Evolutionary conservation across 352 stramenopile genomes (phyloP), one percentile per base, ranked within the genome.

Genomic region (Pythium aphanidermatum): DNA sequence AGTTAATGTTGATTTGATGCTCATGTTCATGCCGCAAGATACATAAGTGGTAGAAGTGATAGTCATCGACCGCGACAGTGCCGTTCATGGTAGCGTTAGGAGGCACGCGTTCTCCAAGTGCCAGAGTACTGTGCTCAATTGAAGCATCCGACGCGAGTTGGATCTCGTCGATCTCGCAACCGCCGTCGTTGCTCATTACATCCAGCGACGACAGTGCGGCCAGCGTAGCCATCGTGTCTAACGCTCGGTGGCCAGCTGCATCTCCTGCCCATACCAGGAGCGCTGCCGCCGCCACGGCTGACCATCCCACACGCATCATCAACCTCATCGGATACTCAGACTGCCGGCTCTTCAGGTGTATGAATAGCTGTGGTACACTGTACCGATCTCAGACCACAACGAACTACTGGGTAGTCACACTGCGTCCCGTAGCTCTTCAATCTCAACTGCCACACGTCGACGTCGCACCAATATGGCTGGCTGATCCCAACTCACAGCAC

Each of bases 21-120:
- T 92, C 75, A 51, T 90, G 80, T 21, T 84, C 65, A 45, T 92
- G 80, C 17, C 80, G 74, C 35, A 69, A 37, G 26, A 92, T 71
- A 46, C 75, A 92, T 9, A 89, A 24, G 32, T 92, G 77, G 50
- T 83, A 90, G 36, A 77, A 92, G 25, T 70, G 65, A 45, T 82
- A 85, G 25, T 58, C 58, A 21, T 81, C 73, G 12, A 58, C 41
- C 4, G 40, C 27, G 23, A 92, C 73, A 3, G 61, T 67, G 16
- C 69, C 75, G 45, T 81, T 85, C 30, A 90, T 74, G 16, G 75
- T 84, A 51, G 66, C 68, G 40, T 89, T 84, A 31, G 80, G 61
- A 19, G 56, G 27, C 14, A 92, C 65, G 4, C 62, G 72, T 39
- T 74, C 68, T 45, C 77, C 77, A 7, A 73, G 41, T n/a, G 66